Evolutionary conservation across 371 early-diverging fungal species (phyloP), one percentile per base, ranked within the genome.

Genomic region (Apophysomyces variabilis): DNA sequence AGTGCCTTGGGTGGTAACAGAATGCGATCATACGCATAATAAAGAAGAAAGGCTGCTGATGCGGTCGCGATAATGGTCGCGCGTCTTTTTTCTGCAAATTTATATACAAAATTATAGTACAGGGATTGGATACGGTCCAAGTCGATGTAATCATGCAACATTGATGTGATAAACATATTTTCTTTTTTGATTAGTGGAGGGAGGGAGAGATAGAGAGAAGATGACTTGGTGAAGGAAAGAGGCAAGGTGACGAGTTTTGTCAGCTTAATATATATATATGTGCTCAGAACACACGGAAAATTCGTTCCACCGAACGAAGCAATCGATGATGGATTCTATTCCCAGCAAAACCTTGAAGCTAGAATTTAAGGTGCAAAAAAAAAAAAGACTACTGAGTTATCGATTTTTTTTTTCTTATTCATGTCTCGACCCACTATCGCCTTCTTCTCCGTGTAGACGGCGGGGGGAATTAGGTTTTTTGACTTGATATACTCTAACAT

Each of bases 1-100:
- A 65, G 47, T 7, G 38, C 38, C 12, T 21, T n/a, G 4, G 65
- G 65, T 14, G 60, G 65, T 38, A 12, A 37, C 5, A 59, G 7
- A 21, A 65, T 38, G 18, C 57, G 54, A 35, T 57, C 57, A 32
- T 16, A 39, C 5, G 35, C 41, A 37, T 16, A 32, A 57, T 64
- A 64, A 11, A 16, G 8, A 8, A 50, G 54, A 4, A 41, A 5
- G 18, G 41, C 13, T 5, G 43, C 56, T 7, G 54, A 16, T 39
- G 57, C 57, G 6, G 41, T 18, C 2, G 43, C 39, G 18, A 18
- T 57, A n/a, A 50, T 21, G 4, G 54, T 47, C 7, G 47, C 47
- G 18, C 16, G 47, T n/a, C 16, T 47, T 18, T 47, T 47, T 47
- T 13, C n/a, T 14, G 47, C 11, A 7, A 47, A 11, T 14, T 47